phyloP scores from a whole-genome alignment of 129 eudicot species.

The Arctium minus region DNA sequence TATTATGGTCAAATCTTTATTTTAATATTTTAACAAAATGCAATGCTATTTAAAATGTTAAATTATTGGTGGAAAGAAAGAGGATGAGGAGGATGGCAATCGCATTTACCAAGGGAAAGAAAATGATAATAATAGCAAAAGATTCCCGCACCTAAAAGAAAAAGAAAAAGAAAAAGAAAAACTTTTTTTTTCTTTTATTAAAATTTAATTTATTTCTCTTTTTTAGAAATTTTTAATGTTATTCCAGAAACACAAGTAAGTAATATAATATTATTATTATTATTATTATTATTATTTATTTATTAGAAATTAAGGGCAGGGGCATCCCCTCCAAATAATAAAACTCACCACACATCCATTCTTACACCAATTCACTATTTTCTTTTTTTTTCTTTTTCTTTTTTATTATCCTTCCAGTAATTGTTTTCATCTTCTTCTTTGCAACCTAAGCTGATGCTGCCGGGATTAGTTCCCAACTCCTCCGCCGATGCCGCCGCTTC shows the following conservation, averaged over 20 bases:
- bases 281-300: slow-evolving; percentile 10
- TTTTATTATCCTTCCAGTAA: slow-evolving; percentile 28
- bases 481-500: slow-evolving; percentile 35
- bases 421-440: slow-evolving; percentile 6
- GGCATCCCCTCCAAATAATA: slow-evolving; percentile 76
- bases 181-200: neutral
- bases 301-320: slow-evolving; percentile 82
- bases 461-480: slow-evolving; percentile 26
- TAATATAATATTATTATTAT: neutral
- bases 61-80: neutral
- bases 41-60: neutral
- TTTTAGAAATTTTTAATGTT: neutral
- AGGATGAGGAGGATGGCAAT: neutral
- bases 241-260: neutral
- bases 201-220: neutral
- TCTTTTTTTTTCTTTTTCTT: slow-evolving; percentile 16
- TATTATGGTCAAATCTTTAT: neutral
- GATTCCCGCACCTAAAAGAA: slow-evolving; percentile 26
- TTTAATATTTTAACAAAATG: neutral
- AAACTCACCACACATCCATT: slow-evolving; percentile 66
- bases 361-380: slow-evolving; percentile 78
- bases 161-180: neutral
- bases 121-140: slow-evolving; percentile 34
- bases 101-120: slow-evolving; percentile 25
- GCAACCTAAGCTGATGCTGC: slow-evolving; percentile 38